Evolutionary conservation across 2,329 filamentous ascomycete genomes (phyloP), one percentile per base, ranked within the genome.

Genomic region (Neopestalotiopsis sp.): DNA sequence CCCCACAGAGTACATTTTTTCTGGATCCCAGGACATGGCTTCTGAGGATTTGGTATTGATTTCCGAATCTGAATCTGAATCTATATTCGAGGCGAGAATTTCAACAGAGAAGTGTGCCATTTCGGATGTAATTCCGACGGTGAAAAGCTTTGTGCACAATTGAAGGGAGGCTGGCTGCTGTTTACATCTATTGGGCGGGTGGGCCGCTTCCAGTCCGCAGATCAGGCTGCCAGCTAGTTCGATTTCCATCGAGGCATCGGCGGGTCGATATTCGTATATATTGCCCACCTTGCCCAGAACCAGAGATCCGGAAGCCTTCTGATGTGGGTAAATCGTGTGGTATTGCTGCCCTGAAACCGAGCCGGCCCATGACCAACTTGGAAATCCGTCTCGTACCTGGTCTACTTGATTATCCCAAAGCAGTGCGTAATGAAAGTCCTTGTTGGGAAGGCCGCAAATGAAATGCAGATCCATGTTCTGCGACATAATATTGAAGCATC

Each of bases 341-440:
- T n/a, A n/a, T n/a, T n/a, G n/a, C n/a, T n/a, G n/a, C n/a, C n/a
- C n/a, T n/a, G n/a, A n/a, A n/a, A n/a, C n/a, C n/a, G n/a, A n/a
- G 12, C 57, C 57, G 1, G 57, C 57, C 57, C 57, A 59, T 17
- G 24, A 30, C 40, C 62, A 65, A n/a, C 63, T 65, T n/a, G 42
- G 45, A 24, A 65, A 65, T 2, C 63, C 63, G 1, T 57, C 45
- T 20, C 63, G 13, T n/a, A 12, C 20, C 0, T 4, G 14, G n/a
- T 65, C 63, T 24, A 5, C 14, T 14, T 34, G 10, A 6, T 3
- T 1, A 12, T 40, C 2, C 40, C 40, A 57, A 38, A 65, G 63
- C 5, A 65, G 24, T 1, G 57, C 57, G 28, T 59, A 59, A 34
- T 59, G 57, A 3, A 59, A 59, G 17, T 59, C 57, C 9, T 30